Evolutionary conservation across 345 rosid species (phyloP).

Genomic region (Acer negundo): DNA sequence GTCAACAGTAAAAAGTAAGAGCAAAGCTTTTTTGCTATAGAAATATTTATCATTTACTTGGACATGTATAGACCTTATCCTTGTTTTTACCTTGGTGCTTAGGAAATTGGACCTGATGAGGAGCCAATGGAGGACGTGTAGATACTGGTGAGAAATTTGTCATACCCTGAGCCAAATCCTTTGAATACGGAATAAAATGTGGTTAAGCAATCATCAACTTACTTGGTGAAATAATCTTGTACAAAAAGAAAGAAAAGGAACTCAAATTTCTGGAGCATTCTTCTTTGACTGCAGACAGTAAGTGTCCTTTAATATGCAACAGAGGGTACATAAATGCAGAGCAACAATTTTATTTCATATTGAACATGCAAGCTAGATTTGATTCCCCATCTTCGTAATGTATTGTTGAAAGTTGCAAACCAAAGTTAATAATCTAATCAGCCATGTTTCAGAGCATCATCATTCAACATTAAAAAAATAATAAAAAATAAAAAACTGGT

Average conservation of each 20-base stretch:
- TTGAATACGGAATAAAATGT: conserved; percentile 26
- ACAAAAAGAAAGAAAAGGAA: neutral
- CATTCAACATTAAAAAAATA: neutral
- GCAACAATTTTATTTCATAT: neutral
- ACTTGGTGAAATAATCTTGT: neutral
- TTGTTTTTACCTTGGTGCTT: conserved; percentile 53
- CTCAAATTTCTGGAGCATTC: no score
- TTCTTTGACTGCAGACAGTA: no score
- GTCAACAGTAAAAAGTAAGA: neutral
- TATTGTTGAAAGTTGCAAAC: neutral
- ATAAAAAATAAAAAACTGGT: neutral
- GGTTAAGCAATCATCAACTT: conserved; percentile 8
- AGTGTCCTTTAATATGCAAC: neutral
- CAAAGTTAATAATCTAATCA: neutral
- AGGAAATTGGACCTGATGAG: conserved; percentile 57
- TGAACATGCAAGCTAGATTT: neutral
- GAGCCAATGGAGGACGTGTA: conserved; percentile 47
- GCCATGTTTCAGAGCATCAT: neutral
- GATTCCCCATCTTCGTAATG: neutral
- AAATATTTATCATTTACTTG: neutral
- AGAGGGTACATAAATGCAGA: neutral
- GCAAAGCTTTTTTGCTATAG: neutral
- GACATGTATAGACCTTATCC: neutral
- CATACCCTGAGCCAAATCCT: conserved; percentile 63
- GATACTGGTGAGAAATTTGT: conserved; percentile 51